Base-by-base conservation (phyloP, 1,284 basidiomycete species). In the Mycena sp. region DNA sequence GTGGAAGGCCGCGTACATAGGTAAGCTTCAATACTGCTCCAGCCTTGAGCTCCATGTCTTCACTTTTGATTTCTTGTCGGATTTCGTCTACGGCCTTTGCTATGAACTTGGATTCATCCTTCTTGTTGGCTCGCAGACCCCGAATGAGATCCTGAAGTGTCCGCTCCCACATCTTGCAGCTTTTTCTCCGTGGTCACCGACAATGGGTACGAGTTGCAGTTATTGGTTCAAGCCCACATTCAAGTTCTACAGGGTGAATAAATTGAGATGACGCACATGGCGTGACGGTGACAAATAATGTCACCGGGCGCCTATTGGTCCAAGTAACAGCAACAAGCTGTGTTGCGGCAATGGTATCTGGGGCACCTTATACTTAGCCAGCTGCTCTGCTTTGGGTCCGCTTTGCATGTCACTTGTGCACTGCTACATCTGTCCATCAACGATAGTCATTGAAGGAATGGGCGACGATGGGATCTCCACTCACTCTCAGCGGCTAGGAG, bases 11-110 rank as follows among this genome's bases (percentile, higher is more conserved):
- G 86, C 93, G 78, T 78, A 97, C 96, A 80, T 99, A 99, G 72
- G 94, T 95, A 67, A 99, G 89, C 80, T 99, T 99, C 74, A 99
- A 84, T 41, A 99, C 89, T 0, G 96, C 98, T 30, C 87, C 95
- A 0, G 95, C 95, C 78, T 99, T 99, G 69, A 99, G 85, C 69
- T 95, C 94, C 93, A 99, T 97, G 74, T 99, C 98, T 73, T 95
- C 95, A 72, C 87, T 89, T 78, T 89, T 92, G 72, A 99, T 90
- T 81, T 99, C 98, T 61, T 87, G 84, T 64, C 94, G 83, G 71
- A 99, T 98, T 82, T 99, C 91, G 62, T 93, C 89, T 16, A 94
- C 88, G 0, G 90, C 92, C 71, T 91, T 87, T 0, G 88, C 84
- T 69, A 94, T 91, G 78, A 94, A 94, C 76, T 89, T 91, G 72